Evolutionary conservation across 1,139 yeast genomes (phyloP).

Genomic region (Zygoascus sp.): DNA sequence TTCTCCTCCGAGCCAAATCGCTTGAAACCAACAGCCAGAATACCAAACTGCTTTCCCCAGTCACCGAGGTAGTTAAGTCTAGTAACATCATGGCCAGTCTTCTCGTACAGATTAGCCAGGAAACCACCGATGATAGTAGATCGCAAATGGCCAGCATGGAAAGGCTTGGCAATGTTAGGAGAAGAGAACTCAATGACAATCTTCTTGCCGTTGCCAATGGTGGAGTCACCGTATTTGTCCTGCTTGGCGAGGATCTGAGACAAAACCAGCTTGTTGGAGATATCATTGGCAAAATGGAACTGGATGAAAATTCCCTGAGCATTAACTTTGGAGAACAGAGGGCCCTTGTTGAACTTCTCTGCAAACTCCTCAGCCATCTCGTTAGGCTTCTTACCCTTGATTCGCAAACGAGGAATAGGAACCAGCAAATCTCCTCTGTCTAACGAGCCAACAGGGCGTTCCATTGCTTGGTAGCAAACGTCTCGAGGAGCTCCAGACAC

Average conservation of each 20-base stretch:
- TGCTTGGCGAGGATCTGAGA: slow-evolving; percentile 63
- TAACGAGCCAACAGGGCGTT: slow-evolving; percentile 67
- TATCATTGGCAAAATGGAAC: slow-evolving; percentile 68
- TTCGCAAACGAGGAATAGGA: slow-evolving; percentile 89
- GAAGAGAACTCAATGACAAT: slow-evolving; percentile 87
- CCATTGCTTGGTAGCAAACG: slow-evolving; percentile 78
- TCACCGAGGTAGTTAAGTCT: slow-evolving; percentile 96
- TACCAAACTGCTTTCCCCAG: slow-evolving; percentile 99
- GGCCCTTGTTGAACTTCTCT: slow-evolving; percentile 44
- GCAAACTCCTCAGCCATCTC: slow-evolving; percentile 86
- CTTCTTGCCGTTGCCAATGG: slow-evolving; percentile 70
- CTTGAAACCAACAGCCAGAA: slow-evolving; percentile 87
- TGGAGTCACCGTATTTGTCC: slow-evolving; percentile 62
- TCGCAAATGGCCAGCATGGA: slow-evolving; percentile 99
- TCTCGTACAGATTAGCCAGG: slow-evolving; percentile 82
- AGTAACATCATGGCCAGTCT: slow-evolving; percentile 82
- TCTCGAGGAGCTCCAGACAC: slow-evolving; percentile 67
- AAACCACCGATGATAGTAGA: slow-evolving; percentile 99
- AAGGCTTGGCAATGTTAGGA: slow-evolving; percentile 98
- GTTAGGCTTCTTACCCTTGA: slow-evolving; percentile 81
- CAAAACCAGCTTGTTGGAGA: slow-evolving; percentile 64
- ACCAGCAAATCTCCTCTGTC: slow-evolving; percentile 92
- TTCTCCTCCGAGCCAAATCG: slow-evolving; percentile 77
- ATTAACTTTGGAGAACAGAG: slow-evolving; percentile 61
- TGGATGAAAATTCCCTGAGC: slow-evolving; percentile 92